Evolutionary conservation across 257 asterid species (phyloP), one percentile per base, ranked within the genome.

Genomic region (Linaria vulgaris): DNA sequence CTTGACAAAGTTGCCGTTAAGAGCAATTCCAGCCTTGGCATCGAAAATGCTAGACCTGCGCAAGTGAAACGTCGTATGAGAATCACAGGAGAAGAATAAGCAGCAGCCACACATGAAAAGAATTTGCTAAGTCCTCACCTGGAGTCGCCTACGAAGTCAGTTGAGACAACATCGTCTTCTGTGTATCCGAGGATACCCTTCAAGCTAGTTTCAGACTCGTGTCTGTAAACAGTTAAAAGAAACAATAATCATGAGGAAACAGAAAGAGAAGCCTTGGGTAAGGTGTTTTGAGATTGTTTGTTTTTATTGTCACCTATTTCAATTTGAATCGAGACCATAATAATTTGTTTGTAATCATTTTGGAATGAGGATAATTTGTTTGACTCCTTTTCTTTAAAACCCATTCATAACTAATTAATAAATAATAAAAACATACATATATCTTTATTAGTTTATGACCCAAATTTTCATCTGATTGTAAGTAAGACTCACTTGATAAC

Each of bases 131-230:
- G 19, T 41, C 8, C 64, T 56, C 46, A 78, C 89, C 89, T 80
- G 80, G 74, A 64, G 53, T 83, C 90, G 46, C 85, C 84, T 0
- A 83, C 51, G 31, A 83, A 83, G 52, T 83, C 86, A 4, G 84
- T 73, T 13, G 89, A 83, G 13, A 83, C 89, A 0, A 83, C 89
- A 59, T 83, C 89, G 20, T 83, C 89, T 60, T 80, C 87, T 0
- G 90, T 78, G 81, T 83, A 83, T 22, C 90, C 90, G 3, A 83
- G 79, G 75, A 83, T 80, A 0, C 90, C 87, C 77, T 81, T 81
- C 80, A 81, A 31, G 41, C 48, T 74, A 59, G 73, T 70, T 78
- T 76, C 75, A 20, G 85, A 81, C 55, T 68, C 91, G 54, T 74
- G 64, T 80, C 89, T 80, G 74, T 14, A 59, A 47, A 15, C 9